Evolutionary conservation across 108 stramenopile species (phyloP), one percentile per base, ranked within the genome.

Genomic region (Epipyxis sp.): DNA sequence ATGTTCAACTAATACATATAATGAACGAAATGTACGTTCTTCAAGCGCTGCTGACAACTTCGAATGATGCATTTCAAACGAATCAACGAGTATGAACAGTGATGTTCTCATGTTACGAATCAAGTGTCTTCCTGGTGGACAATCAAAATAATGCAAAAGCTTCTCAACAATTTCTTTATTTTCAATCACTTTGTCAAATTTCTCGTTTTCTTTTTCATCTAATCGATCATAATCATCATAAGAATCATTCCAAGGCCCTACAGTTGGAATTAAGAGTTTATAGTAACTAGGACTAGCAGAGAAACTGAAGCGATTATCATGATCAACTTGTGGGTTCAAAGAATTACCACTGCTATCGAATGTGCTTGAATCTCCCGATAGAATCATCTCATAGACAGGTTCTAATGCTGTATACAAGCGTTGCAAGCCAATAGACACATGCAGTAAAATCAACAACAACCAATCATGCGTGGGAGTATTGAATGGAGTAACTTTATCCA

Each of bases 191-290:
- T 29, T 25, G 34, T 13, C 3, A 10, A 65, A 13, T 6, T 10
- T 37, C 30, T 3, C 3, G 25, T 3, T 6, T 13, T 65, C 61
- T 16, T 65, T 32, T 32, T 16, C 25, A 37, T 16, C 34, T 3
- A 65, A 32, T 6, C 35, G 34, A 29, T 65, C 61, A 32, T 37
- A 35, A 37, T 65, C 34, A 29, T 65, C 61, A 37, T 65, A 37
- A 10, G 61, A 35, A 37, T 65, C 61, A 35, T 3, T 6, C 61
- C 61, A 65, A 6, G 61, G 61, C 3, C 61, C 61, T 10, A 65
- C 27, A 29, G 61, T 65, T 29, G 30, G 61, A 37, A 65, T 32
- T 20, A 13, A 13, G 13, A 50, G 46, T 13, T 50, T 50, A n/a
- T n/a, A n/a, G n/a, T n/a, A n/a, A n/a, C n/a, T n/a, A n/a, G n/a